Evolutionary conservation across 495 filamentous ascomycete genomes (phyloP).

Genomic region (Stereocaulon alpinum): DNA sequence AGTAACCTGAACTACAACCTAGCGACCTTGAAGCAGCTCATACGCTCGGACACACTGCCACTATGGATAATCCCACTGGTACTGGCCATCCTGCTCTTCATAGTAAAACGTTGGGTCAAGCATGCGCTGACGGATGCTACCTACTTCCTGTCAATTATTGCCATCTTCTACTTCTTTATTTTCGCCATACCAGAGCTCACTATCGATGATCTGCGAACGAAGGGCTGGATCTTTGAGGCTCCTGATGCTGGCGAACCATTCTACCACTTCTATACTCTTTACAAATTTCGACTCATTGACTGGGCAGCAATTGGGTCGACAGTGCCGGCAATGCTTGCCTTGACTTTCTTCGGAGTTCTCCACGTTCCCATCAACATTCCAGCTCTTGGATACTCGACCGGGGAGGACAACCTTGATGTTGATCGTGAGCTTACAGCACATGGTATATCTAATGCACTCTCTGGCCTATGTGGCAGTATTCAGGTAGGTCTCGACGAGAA

Average conservation of each 20-base stretch:
- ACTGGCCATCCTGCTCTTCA: constrained; percentile 66
- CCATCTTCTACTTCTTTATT: constrained; percentile 73
- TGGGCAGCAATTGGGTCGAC: constrained; percentile 72
- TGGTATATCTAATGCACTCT: constrained; percentile 84
- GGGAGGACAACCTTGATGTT: constrained; percentile 83
- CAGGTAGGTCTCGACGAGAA: constrained; percentile 40
- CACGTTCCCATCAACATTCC: constrained; percentile 98
- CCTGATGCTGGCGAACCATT: constrained; percentile 79
- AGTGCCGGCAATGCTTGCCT: constrained; percentile 88
- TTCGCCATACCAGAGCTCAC: constrained; percentile 52
- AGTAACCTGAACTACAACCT: constrained; percentile 73
- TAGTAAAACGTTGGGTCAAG: constrained; percentile 60
- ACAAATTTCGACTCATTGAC: constrained; percentile 58
- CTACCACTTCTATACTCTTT: constrained; percentile 94
- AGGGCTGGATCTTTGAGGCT: constrained; percentile 84
- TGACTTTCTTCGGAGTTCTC: constrained; percentile 94
- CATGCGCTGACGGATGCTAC: constrained; percentile 72
- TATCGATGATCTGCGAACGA: constrained; percentile 49
- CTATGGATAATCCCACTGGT: constrained; percentile 76
- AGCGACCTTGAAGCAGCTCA: constrained; percentile 61
- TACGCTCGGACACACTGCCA: constrained; percentile 57
- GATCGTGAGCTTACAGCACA: constrained; percentile 89
- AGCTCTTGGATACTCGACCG: constrained; percentile 74
- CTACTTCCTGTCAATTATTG: constrained; percentile 77
- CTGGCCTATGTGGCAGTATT: constrained; percentile 76